Evolutionary conservation across 495 filamentous ascomycete species (phyloP).

Genomic region (Trichoderma virens): DNA sequence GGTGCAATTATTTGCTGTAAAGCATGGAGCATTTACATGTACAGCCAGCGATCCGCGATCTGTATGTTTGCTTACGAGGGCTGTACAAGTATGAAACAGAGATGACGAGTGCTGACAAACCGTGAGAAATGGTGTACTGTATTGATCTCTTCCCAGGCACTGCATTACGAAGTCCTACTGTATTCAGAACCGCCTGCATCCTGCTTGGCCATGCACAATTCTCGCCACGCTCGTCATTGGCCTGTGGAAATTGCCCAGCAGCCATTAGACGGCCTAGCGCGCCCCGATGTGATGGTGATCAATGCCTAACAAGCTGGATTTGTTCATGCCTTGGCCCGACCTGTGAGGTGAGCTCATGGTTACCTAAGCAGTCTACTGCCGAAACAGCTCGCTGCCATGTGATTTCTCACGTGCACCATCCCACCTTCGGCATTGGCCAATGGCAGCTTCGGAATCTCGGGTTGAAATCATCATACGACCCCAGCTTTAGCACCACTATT

Average conservation of each 20-base stretch:
- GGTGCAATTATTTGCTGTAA: neutral
- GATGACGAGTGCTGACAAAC: neutral
- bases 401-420: neutral
- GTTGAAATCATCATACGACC: constrained; percentile 11
- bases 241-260: neutral
- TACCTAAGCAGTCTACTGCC: neutral
- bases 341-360: neutral
- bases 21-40: no score
- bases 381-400: neutral
- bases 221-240: neutral
- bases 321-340: neutral
- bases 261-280: neutral
- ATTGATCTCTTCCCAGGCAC: no score
- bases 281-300: neutral
- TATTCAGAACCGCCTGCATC: no score
- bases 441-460: constrained; percentile 6
- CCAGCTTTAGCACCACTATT: neutral
- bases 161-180: no score
- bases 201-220: neutral
- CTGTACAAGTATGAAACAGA: no score
- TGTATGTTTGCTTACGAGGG: no score
- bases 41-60: no score
- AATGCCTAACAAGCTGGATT: neutral
- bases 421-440: constrained; percentile 13
- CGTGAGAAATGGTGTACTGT: no score